phyloP scores from a whole-genome alignment of 495 filamentous ascomycete genomes.

The Symbiotaphrina buchneri region DNA sequence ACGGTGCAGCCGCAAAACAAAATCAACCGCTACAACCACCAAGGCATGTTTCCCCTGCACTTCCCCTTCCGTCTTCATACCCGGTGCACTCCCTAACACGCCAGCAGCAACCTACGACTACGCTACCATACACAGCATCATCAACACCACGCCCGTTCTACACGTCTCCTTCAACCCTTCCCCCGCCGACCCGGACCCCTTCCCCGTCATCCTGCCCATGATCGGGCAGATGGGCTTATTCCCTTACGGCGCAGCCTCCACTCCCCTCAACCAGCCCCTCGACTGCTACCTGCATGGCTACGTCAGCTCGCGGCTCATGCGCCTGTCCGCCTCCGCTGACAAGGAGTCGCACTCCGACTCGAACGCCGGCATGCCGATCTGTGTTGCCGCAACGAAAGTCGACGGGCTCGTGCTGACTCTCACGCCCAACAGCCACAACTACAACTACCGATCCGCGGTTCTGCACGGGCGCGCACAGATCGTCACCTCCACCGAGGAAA shows the following conservation, averaged over 20 bases:
- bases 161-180: constrained; percentile 60
- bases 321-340: constrained; percentile 27
- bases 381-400: constrained; percentile 35
- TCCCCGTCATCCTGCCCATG: constrained; percentile 69
- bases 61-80: constrained; percentile 1
- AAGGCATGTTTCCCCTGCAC: constrained; percentile 22
- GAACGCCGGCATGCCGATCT: constrained; percentile 31
- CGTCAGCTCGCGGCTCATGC: constrained; percentile 58
- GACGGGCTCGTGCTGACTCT: constrained; percentile 37
- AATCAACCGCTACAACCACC: constrained; percentile 43
- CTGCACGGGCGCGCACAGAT: constrained; percentile 53
- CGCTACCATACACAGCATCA: constrained; percentile 52
- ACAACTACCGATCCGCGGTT: constrained; percentile 73
- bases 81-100: constrained; percentile 5
- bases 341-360: constrained; percentile 6
- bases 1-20: constrained; percentile 44
- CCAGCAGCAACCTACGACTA: constrained; percentile 47
- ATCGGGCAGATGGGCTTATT: constrained; percentile 67
- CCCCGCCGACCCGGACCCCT: constrained; percentile 31
- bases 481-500: constrained; percentile 46
- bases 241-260: constrained; percentile 31
- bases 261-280: constrained; percentile 33
- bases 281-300: constrained; percentile 84
- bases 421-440: constrained; percentile 55
- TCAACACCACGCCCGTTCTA: constrained; percentile 55